Base-by-base conservation (phyloP, 2,329 filamentous ascomycete genomes). In the Lachnellula willkommii region DNA sequence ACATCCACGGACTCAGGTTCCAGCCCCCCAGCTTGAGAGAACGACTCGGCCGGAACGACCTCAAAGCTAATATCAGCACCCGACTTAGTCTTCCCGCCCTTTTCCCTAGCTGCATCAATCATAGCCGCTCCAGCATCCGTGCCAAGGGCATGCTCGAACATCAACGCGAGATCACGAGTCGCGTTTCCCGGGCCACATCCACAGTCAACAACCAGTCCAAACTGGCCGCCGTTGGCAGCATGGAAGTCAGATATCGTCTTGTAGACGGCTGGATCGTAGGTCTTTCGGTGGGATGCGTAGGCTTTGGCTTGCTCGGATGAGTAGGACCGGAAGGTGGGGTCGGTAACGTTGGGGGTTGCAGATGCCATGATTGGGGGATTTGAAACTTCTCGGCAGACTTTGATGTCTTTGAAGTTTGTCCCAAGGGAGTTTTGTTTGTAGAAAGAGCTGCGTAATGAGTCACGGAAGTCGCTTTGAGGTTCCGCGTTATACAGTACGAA, bases 181-280 rank as follows among this genome's bases (percentile, higher is more conserved):
- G 64, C 67, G 24, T 63, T 63, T 6, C 68, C 69, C 9, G 68
- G 67, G 2, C 68, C 69, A 56, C 66, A 70, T 7, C 69, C 69
- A 37, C 64, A 58, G 52, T 71, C 69, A 9, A 70, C 56, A 1
- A 68, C 43, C 22, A 63, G 20, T 46, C 62, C 43, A 52, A 63
- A 52, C 47, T 60, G 17, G 39, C 68, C 62, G 40, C 62, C 60
- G 2, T 58, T 62, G 14, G 52, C 36, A 9, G 53, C 40, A 45
- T 70, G 68, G 15, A 67, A 60, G 7, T 52, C 28, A 4, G 68
- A 42, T 28, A 68, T 53, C 11, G 58, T 51, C 2, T 65, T 36
- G 40, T 66, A 62, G 5, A 69, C 32, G 5, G 50, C 43, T 15
- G 57, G 47, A 1, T 60, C 37, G 46, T 66, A 68, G 1, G 54